Evolutionary conservation across 495 filamentous ascomycete genomes (phyloP), one percentile per base, ranked within the genome.

Genomic region (Penicillium coffeae): DNA sequence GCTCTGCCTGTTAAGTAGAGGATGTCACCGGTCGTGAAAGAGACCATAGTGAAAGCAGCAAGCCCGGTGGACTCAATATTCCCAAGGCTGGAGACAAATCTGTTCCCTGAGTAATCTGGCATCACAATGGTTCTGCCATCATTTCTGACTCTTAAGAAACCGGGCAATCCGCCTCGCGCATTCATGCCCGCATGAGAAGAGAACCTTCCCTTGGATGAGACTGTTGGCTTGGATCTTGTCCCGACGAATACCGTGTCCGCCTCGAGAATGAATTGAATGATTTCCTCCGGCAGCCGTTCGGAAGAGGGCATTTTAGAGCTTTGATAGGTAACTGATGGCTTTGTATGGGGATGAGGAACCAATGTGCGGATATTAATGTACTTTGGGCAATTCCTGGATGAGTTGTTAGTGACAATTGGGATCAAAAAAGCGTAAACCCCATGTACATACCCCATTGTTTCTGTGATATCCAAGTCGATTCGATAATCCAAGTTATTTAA

Each of bases 321-420:
- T 12, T 20, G 40, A 25, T 42, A 37, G 1, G 40, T 15, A 32
- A 50, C 16, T 8, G 21, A 5, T 27, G 54, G 50, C 21, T 15
- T 45, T 10, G 50, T 44, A 3, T 50, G 30, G 7, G 54, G 32
- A 40, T 43, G 27, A 14, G 54, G 46, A 8, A 54, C 38, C 8
- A 57, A 16, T 36, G 48, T 54, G 18, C 50, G 50, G 6, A 57
- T 25, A n/a, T 57, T 57, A 42, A 57, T 57, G n/a, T 57, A 57
- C 36, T 57, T 57, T 13, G 54, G 54, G 13, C 54, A 57, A 21
- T 57, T 57, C n/a, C 54, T 51, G 27, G n/a, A n/a, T 8, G 16
- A 3, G 9, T 2, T 13, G 39, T 45, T 14, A 45, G 16, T 21
- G n/a, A n/a, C n/a, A 9, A 9, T 15, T n/a, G 8, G 14, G 6